Percentiles rank a stretch among this genome's conserved stretches.
Conservation (phyloP, 2,329 filamentous ascomycete genomes). For the Curvularia lunata region DNA sequence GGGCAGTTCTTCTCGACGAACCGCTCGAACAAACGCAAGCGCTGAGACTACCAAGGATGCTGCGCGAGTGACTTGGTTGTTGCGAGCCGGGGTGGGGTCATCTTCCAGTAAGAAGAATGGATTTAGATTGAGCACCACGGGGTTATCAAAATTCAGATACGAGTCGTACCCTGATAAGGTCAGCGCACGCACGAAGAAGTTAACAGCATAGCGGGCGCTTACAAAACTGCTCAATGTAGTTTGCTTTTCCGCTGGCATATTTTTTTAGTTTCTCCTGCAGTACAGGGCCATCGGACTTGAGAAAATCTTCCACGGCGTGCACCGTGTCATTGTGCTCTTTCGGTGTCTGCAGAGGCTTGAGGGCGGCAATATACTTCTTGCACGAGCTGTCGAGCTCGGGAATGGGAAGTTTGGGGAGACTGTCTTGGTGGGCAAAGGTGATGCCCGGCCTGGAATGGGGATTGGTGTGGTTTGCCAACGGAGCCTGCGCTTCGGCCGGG, state of each 20-base stretch:
- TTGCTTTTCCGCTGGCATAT: conserved; percentile 88
- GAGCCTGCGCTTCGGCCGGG: conserved; percentile 55
- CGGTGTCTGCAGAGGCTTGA: conserved; percentile 79
- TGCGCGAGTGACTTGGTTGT: conserved; percentile 94
- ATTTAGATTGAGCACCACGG: conserved; percentile 95
- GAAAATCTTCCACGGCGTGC: conserved; percentile 80
- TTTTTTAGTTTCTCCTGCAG: conserved; percentile 88
- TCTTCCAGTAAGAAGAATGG: conserved; percentile 98
- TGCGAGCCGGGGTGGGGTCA: conserved; percentile 93
- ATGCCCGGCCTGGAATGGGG: conserved; percentile 70
- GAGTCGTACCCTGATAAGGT: conserved; percentile 85
- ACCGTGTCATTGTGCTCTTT: conserved; percentile 85
- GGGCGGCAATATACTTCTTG: conserved; percentile 76
- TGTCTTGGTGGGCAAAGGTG: conserved; percentile 89
- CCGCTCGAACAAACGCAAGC: conserved; percentile 88
- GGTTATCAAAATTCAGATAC: conserved; percentile 96
- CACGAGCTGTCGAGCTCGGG: conserved; percentile 82
- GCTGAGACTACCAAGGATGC: conserved; percentile 91
- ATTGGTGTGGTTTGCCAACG: conserved; percentile 58
- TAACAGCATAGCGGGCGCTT: conserved; percentile 52
- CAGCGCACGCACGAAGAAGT: conserved; percentile 25
- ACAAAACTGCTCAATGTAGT: conserved; percentile 99
- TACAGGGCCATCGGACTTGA: conserved; percentile 78
- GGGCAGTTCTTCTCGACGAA: conserved; percentile 88
- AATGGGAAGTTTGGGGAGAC: conserved; percentile 88